Evolutionary conservation across 73 alveolate species (phyloP).

Genomic region (Paramecium tetraurelia): DNA sequence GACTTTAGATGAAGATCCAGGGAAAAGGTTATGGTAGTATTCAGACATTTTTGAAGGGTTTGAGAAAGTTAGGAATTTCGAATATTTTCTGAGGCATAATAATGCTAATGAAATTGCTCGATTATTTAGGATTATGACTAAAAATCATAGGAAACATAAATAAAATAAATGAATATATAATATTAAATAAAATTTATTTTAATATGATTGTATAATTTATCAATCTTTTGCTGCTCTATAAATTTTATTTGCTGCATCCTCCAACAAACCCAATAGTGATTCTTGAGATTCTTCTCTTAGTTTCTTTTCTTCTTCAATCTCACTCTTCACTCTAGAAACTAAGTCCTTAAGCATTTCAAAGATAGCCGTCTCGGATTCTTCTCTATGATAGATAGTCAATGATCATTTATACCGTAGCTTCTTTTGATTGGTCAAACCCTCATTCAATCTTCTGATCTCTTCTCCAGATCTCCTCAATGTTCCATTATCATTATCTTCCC

Average conservation of each 20-base stretch:
- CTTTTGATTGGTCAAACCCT: constrained; percentile 43
- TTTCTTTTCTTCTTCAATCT: constrained; percentile 88
- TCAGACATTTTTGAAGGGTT: not conserved
- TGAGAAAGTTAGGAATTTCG: not conserved
- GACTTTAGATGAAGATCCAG: not conserved
- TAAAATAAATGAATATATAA: not conserved
- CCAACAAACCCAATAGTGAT: constrained; percentile 86
- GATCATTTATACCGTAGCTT: not conserved
- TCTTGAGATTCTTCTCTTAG: constrained; percentile 94
- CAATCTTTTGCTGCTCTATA: constrained; percentile 59
- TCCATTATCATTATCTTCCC: constrained; percentile 51
- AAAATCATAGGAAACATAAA: not conserved
- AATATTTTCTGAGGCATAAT: not conserved
- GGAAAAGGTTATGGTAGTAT: not conserved
- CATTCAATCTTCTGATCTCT: constrained; percentile 55
- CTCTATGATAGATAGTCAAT: constrained; percentile 60
- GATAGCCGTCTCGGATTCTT: constrained; percentile 91
- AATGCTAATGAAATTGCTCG: not conserved
- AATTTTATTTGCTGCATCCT: constrained; percentile 92
- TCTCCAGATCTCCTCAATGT: constrained; percentile 63
- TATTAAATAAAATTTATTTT: not conserved
- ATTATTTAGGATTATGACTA: not conserved
- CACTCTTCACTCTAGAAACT: constrained; percentile 87
- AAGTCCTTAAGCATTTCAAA: constrained; percentile 86
- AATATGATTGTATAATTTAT: not conserved